These are phyloP conservation scores for Geranium brycei DNA, from an alignment of 345 rosid genomes.

Conservation along the genomic window DNA sequence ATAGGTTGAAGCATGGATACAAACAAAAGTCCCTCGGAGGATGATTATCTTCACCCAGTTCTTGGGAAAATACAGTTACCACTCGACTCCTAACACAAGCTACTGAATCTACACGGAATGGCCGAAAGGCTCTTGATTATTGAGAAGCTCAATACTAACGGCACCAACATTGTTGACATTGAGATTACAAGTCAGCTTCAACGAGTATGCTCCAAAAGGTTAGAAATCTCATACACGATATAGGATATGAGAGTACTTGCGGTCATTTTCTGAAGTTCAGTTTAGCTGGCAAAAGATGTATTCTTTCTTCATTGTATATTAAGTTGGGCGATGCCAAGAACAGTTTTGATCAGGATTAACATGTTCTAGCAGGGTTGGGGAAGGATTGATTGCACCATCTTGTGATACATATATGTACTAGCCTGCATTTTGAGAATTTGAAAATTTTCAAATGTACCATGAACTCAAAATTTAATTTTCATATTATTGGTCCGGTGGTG, in stretches of 20 bases:
- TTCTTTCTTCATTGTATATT: background rate
- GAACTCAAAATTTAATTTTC: no score
- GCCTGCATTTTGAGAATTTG: no score
- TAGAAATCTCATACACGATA: background rate
- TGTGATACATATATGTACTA: no score
- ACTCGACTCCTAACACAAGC: background rate
- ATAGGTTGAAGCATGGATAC: slow-evolving; percentile 59
- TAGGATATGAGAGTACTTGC: no score
- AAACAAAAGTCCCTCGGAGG: slow-evolving; percentile 65
- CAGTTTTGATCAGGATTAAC: background rate
- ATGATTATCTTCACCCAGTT: slow-evolving; percentile 4
- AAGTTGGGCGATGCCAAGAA: background rate
- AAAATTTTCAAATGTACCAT: no score
- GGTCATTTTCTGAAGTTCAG: background rate
- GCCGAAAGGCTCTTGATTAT: no score
- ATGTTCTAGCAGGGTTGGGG: no score
- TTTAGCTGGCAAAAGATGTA: background rate
- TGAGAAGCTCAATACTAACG: background rate
- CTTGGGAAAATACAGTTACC: background rate
- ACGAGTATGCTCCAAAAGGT: no score
- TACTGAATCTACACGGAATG: background rate
- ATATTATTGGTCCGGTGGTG: no score
- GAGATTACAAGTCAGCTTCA: no score
- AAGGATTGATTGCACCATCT: no score
- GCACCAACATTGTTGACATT: no score